Percentiles rank a stretch among this genome's conserved stretches.
phyloP scores from a whole-genome alignment of 805 yeast genomes.

The Metschnikowia bowlesiae region DNA sequence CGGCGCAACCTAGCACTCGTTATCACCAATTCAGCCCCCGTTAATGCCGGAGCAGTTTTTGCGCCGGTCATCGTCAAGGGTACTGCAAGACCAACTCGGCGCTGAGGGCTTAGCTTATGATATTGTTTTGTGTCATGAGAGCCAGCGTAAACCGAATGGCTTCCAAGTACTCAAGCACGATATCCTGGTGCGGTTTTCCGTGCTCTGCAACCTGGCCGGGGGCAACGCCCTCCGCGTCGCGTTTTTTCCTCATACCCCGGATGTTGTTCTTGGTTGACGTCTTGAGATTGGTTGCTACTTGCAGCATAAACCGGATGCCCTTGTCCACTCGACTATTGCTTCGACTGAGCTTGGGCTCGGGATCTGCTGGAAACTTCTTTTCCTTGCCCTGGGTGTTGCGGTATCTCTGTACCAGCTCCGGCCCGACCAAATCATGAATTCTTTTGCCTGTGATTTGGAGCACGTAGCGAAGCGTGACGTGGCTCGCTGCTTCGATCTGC shows the following conservation, averaged over 20 bases:
- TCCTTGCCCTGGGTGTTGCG: neutral
- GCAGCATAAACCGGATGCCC: constrained; percentile 1
- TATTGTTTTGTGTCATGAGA: neutral
- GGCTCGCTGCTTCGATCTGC: neutral
- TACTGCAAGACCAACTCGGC: too few species aligned
- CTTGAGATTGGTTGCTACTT: neutral
- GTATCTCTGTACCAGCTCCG: neutral
- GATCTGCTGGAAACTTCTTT: neutral
- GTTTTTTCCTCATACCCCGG: neutral
- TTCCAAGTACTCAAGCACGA: constrained; percentile 8
- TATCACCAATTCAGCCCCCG: too few species aligned
- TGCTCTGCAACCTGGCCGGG: neutral
- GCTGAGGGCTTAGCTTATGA: neutral
- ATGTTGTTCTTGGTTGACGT: neutral
- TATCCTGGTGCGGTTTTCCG: constrained; percentile 7
- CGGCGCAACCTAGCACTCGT: too few species aligned
- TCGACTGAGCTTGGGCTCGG: neutral
- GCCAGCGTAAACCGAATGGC: neutral
- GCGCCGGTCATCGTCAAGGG: too few species aligned
- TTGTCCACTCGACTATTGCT: neutral
- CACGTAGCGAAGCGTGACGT: neutral
- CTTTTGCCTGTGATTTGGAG: neutral
- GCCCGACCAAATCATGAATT: neutral
- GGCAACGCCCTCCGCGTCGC: neutral
- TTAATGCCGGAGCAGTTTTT: neutral